Evolutionary conservation across 2,329 filamentous ascomycete genomes (phyloP), one percentile per base, ranked within the genome.

Genomic region (Xylaria multiplex): DNA sequence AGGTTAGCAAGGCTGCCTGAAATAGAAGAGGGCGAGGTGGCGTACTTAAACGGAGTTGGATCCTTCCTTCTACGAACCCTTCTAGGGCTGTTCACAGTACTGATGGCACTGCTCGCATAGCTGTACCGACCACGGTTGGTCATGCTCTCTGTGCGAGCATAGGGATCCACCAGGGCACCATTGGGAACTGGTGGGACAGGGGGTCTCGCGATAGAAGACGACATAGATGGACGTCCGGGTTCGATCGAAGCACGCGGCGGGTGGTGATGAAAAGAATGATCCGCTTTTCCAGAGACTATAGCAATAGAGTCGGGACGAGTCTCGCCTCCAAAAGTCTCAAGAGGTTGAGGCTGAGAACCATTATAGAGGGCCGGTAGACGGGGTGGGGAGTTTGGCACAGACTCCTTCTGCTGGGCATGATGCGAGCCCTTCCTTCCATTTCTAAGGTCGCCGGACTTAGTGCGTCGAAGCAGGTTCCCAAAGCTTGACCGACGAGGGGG

Each of bases 1-100:
- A 7, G 5, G 68, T 77, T 49, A 77, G 68, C 37, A 50, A 55
- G 49, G 49, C 42, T 19, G 16, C 53, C 16, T 14, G 14, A 42
- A 30, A 32, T 11, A 14, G 9, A n/a, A 35, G 32, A 58, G 53
- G 54, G 9, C 54, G 27, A 1, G 37, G 24, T 45, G 32, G 87
- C 93, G 87, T 84, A 98, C 95, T 99, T 99, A 87, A 98, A 97
- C 0, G 96, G 93, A 11, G 95, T 97, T 8, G 96, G 96, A 77
- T 99, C 96, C 84, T 97, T 98, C 82, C 96, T 90, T 83, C 95
- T 91, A 74, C 96, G 90, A 71, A 98, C 90, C 77, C 94, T 90
- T 71, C 96, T 90, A 69, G 96, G 95, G 79, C 91, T 97, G 83
- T 97, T 97, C 82, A 97, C 89, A 66, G 93, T 91, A 83, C 93